Conservation (phyloP, 192 early-diverging fungal species). For the Lobosporangium transversale region DNA sequence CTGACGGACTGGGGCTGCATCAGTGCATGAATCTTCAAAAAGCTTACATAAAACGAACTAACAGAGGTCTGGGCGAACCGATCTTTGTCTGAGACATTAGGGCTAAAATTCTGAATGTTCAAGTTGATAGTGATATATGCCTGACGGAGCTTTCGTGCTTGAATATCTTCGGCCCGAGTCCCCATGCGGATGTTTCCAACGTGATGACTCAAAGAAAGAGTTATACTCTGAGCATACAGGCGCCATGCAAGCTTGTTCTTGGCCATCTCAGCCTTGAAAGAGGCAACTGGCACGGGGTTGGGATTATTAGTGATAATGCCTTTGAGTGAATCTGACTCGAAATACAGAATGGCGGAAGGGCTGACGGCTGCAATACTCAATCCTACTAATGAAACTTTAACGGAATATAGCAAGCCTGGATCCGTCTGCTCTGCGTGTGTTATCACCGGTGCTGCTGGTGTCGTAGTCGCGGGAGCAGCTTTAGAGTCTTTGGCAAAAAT, state of each 20-base stretch:
- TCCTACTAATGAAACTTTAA: slow-evolving; percentile 71
- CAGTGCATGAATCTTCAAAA: slow-evolving; percentile 73
- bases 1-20: slow-evolving; percentile 79
- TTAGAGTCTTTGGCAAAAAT: slow-evolving; percentile 58
- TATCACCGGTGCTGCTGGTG: not conserved
- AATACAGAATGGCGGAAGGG: slow-evolving; percentile 64
- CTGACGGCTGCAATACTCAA: slow-evolving; percentile 68
- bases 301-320: slow-evolving; percentile 68
- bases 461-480: not conserved
- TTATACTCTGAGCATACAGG: slow-evolving; percentile 63
- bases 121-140: slow-evolving; percentile 76
- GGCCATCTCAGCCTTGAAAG: slow-evolving; percentile 12
- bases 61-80: slow-evolving; percentile 47
- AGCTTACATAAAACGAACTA: slow-evolving; percentile 59
- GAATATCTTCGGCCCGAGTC: slow-evolving; percentile 50
- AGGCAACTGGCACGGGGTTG: slow-evolving; percentile 18
- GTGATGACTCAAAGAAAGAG: slow-evolving; percentile 66
- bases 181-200: slow-evolving; percentile 35
- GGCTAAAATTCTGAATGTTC: slow-evolving; percentile 64
- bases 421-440: not conserved
- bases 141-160: slow-evolving; percentile 56
- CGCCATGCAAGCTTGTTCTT: slow-evolving; percentile 58
- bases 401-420: slow-evolving; percentile 57
- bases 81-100: slow-evolving; percentile 40
- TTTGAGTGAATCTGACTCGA: slow-evolving; percentile 69